Evolutionary conservation across 139 green algal genomes (phyloP).

Genomic region (Limnomonas spitsbergensis): DNA sequence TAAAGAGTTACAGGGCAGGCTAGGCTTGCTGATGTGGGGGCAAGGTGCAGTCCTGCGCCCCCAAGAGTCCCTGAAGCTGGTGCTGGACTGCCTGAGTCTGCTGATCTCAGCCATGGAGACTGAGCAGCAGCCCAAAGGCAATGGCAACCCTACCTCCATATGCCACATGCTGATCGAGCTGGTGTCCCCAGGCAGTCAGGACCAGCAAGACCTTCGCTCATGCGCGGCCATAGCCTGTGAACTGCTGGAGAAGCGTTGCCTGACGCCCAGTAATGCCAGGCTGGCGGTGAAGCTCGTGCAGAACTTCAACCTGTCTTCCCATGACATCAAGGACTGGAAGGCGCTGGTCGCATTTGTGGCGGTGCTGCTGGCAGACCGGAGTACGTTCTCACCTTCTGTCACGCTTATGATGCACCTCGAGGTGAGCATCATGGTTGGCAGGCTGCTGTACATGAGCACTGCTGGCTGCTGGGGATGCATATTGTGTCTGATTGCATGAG

Average conservation of each 20-base stretch:
- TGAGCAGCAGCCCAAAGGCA: not conserved
- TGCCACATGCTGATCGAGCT: constrained; percentile 9
- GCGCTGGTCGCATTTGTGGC: constrained; percentile 6
- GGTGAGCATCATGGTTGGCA: no score
- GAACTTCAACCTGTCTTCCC: not conserved
- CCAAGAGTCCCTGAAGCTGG: constrained; percentile 4
- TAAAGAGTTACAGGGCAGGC: constrained; percentile 89
- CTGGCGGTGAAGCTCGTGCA: constrained; percentile 11
- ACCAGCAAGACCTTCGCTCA: not conserved
- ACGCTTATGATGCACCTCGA: constrained; percentile 13
- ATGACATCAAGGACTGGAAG: not conserved
- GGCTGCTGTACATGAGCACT: no score
- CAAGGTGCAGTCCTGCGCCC: constrained; percentile 28
- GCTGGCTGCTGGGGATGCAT: not conserved
- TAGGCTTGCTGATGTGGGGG: constrained; percentile 69
- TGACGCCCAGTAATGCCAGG: not conserved
- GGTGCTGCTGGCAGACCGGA: not conserved
- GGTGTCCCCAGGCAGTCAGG: not conserved
- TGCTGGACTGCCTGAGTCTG: constrained; percentile 14
- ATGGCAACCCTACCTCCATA: not conserved
- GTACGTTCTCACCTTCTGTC: constrained; percentile 3
- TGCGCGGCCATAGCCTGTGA: not conserved
- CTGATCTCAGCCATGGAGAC: not conserved
- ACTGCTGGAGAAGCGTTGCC: not conserved
- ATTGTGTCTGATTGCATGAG: not conserved